Evolutionary conservation across 768 basidiomycete species (phyloP).

Genomic region (Amanita jacksonii): DNA sequence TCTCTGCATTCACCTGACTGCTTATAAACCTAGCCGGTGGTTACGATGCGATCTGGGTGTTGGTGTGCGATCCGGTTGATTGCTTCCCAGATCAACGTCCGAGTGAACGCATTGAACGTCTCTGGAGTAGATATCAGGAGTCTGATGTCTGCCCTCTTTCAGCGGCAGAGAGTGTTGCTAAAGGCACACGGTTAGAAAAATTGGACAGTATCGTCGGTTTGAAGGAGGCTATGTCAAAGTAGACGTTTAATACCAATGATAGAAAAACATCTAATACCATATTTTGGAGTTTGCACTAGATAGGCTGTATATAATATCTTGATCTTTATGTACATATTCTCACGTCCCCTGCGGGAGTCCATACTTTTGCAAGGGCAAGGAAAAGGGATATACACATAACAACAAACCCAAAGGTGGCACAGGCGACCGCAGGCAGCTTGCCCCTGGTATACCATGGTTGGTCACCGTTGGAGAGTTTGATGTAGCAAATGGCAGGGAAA

Average conservation of each 20-base stretch:
- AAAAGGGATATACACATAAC: conserved; percentile 75
- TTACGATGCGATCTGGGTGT: conserved; percentile 93
- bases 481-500: conserved; percentile 81
- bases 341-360: conserved; percentile 60
- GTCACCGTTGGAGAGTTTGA: conserved; percentile 53
- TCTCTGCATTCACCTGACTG: not conserved
- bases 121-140: conserved; percentile 57
- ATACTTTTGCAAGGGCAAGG: conserved; percentile 70
- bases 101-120: conserved; percentile 48
- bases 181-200: conserved; percentile 57
- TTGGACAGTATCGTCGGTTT: conserved; percentile 51
- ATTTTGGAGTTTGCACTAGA: too few species aligned
- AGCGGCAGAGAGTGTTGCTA: conserved; percentile 56
- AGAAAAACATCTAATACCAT: too few species aligned
- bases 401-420: conserved; percentile 62
- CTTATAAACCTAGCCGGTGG: conserved; percentile 65
- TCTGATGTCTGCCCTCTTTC: conserved; percentile 64
- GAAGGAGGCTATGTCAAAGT: conserved; percentile 22
- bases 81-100: conserved; percentile 39
- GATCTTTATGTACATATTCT: conserved; percentile 48
- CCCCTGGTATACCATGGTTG: conserved; percentile 57
- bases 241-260: not conserved
- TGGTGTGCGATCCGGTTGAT: conserved; percentile 57
- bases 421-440: conserved; percentile 68
- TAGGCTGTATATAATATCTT: not conserved